phyloP scores from a whole-genome alignment of 345 rosid genomes.

The sweet orange (Citrus sinensis) region DVS_A1.0 CM039163.1:3522001-3522500 shows the following conservation, averaged over 20 bases:
- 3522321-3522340: not conserved
- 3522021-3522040: not conserved
- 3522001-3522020: not conserved
- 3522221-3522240: too few relatives aligned
- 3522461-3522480: not conserved
- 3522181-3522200: too few relatives aligned
- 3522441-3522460: not conserved
- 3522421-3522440: not conserved
- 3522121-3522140: too few relatives aligned
- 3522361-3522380: not conserved
- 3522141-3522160: too few relatives aligned
- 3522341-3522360: not conserved
- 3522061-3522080: not conserved
- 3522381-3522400: constrained; percentile 1
- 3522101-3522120: not conserved
- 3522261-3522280: not conserved
- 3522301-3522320: not conserved
- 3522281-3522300: not conserved
- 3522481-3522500: not conserved
- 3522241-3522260: not conserved
- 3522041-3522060: constrained; percentile 2
- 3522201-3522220: too few relatives aligned
- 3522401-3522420: not conserved
- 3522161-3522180: too few relatives aligned
- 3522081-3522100: not conserved